A percentile compares a stretch with the other conserved stretches of the same genome.
Evolutionary conservation across 768 basidiomycete genomes (phyloP).

Genomic region (Tephrocybe sp.): DNA sequence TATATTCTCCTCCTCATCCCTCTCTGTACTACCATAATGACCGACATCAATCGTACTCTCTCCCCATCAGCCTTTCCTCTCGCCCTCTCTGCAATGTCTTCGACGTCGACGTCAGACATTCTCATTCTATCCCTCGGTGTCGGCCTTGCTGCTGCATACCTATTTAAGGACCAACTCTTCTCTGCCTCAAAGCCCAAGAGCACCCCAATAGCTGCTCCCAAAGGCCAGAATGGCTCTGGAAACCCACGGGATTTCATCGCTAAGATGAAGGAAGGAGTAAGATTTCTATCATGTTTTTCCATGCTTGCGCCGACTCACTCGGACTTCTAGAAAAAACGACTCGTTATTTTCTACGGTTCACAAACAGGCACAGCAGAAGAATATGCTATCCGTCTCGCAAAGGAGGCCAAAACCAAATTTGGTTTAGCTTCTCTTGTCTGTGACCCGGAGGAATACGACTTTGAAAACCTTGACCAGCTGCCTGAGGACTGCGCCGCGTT

Average conservation of each 20-base stretch:
- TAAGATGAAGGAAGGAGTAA: conserved; percentile 91
- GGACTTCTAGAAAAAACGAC: conserved; percentile 79
- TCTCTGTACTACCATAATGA: conserved; percentile 19
- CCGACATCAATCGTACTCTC: conserved; percentile 34
- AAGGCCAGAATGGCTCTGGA: conserved; percentile 61
- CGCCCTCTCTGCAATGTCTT: conserved; percentile 46
- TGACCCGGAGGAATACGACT: conserved; percentile 98
- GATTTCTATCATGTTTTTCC: conserved; percentile 24
- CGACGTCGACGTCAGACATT: conserved; percentile 67
- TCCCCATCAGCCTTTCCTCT: conserved; percentile 37
- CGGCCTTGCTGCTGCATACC: conserved; percentile 71
- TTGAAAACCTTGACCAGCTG: conserved; percentile 90
- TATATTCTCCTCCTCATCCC: conserved; percentile 18
- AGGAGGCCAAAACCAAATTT: conserved; percentile 96
- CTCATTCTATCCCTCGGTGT: conserved; percentile 72
- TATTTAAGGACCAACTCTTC: conserved; percentile 83
- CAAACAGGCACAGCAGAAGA: conserved; percentile 99
- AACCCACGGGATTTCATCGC: conserved; percentile 94
- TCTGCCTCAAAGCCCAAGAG: conserved; percentile 61
- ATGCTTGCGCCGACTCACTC: not conserved
- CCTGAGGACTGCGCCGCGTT: conserved; percentile 86
- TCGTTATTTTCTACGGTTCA: conserved; percentile 97
- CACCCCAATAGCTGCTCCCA: conserved; percentile 39
- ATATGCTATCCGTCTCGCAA: conserved; percentile 95
- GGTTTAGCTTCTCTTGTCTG: conserved; percentile 95